phyloP scores from a whole-genome alignment of 2,329 filamentous ascomycete species.

The Xylariaceae sp. region DNA sequence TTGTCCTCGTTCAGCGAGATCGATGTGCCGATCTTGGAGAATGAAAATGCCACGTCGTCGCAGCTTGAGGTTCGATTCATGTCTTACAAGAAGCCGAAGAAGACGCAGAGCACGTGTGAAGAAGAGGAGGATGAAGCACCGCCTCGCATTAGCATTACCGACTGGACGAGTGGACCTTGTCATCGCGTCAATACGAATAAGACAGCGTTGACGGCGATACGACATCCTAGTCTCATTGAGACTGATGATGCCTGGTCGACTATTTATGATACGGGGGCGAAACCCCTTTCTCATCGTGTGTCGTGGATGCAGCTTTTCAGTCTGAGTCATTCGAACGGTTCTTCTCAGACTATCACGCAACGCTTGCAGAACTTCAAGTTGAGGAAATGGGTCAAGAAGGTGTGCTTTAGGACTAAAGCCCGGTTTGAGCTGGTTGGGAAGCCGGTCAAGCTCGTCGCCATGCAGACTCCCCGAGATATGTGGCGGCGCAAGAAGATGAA shows the following conservation, averaged over 20 bases:
- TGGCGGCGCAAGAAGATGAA: constrained; percentile 6
- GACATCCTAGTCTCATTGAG: constrained; percentile 2
- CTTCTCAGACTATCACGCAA: constrained; percentile 14
- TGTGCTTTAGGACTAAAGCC: constrained; percentile 23
- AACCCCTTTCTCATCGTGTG: background rate
- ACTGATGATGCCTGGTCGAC: constrained; percentile 14
- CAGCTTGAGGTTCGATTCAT: constrained; percentile 20
- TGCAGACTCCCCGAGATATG: constrained; percentile 8
- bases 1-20: constrained; percentile 9
- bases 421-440: constrained; percentile 19
- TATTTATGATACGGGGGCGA: constrained; percentile 1
- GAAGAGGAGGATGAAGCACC: constrained; percentile 10
- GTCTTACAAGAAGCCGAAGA: constrained; percentile 4
- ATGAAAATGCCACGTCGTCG: constrained; percentile 18
- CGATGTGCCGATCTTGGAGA: constrained; percentile 14
- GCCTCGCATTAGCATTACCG: constrained; percentile 7
- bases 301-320: constrained; percentile 15
- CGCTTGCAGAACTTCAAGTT: constrained; percentile 24
- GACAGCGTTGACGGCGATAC: constrained; percentile 6
- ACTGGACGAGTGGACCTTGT: constrained; percentile 16
- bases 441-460: background rate
- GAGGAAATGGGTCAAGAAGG: constrained; percentile 24
- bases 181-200: constrained; percentile 15
- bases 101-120: constrained; percentile 10
- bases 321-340: constrained; percentile 4